These are phyloP conservation scores for Globomyces sp. DNA, from an alignment of 371 early-diverging fungal species.

Conservation along the genomic window DNA sequence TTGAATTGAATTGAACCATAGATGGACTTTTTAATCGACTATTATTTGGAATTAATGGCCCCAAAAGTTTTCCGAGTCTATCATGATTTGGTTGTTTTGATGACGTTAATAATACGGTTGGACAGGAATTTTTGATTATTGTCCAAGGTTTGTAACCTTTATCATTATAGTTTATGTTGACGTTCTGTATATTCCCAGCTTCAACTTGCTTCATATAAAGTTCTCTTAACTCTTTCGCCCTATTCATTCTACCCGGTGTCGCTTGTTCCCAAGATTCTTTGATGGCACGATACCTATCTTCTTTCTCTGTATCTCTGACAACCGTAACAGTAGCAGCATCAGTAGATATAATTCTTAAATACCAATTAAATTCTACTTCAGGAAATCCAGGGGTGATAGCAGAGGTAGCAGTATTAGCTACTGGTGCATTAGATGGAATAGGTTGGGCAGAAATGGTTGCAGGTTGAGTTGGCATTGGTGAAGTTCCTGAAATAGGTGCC, in stretches of 20 bases:
- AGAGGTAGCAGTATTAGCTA: neutral
- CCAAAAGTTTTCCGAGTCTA: slow-evolving; percentile 17
- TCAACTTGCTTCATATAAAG: slow-evolving; percentile 44
- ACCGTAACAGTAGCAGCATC: slow-evolving; percentile 41
- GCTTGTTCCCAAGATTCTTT: slow-evolving; percentile 55
- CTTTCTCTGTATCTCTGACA: slow-evolving; percentile 55
- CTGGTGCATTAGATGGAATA: neutral
- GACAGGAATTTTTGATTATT: slow-evolving; percentile 10
- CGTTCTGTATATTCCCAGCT: slow-evolving; percentile 32
- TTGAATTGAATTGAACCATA: slow-evolving; percentile 13
- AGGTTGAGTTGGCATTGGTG: neutral
- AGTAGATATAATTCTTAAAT: slow-evolving; percentile 44
- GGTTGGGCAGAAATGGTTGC: neutral
- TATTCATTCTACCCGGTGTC: slow-evolving; percentile 44
- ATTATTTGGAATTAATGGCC: slow-evolving; percentile 32
- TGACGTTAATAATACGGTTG: neutral
- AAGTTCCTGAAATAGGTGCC: too few species aligned
- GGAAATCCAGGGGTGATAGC: neutral
- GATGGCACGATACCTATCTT: slow-evolving; percentile 48
- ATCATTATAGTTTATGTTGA: slow-evolving; percentile 25
- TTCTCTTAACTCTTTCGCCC: slow-evolving; percentile 50
- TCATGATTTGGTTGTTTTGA: neutral
- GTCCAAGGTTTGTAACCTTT: slow-evolving; percentile 14
- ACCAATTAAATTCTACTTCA: slow-evolving; percentile 34
- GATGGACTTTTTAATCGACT: slow-evolving; percentile 29